A percentile compares a stretch with the other conserved stretches of the same genome.
Evolutionary conservation across 2,329 filamentous ascomycete species (phyloP).

Genomic region (Aspergillus alliaceus): DNA sequence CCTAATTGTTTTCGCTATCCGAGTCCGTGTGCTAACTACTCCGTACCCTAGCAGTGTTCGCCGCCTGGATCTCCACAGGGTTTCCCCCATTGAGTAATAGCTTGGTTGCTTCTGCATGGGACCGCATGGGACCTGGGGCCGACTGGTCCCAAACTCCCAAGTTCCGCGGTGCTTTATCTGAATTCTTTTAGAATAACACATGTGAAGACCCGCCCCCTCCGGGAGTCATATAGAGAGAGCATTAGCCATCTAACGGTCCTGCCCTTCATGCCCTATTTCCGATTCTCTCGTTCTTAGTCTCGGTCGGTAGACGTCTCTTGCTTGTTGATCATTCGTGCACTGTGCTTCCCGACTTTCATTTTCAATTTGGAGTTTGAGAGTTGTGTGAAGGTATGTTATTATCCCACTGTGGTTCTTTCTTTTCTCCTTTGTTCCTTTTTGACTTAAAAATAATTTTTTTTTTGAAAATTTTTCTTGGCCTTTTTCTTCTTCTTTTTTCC

Average conservation of each 20-base stretch:
- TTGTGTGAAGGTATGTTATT: background rate
- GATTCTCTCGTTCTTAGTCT: background rate
- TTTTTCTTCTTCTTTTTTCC: background rate
- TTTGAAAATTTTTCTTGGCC: background rate
- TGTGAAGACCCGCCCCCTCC: constrained; percentile 11
- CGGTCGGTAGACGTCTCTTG: background rate
- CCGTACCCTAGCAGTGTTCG: background rate
- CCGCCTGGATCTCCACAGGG: background rate
- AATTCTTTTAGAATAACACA: constrained; percentile 1
- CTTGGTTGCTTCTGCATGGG: constrained; percentile 2
- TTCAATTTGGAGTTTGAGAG: background rate
- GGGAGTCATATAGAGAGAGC: constrained; percentile 8
- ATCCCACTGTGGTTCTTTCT: background rate
- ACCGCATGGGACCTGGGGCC: background rate
- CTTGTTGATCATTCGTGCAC: background rate
- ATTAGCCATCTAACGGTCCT: background rate
- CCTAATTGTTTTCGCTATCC: background rate
- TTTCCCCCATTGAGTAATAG: constrained; percentile 5
- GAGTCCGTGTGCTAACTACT: background rate
- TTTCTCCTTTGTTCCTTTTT: background rate
- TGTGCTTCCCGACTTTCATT: background rate
- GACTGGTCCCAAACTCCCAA: constrained; percentile 2
- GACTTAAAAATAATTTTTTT: too few relatives aligned
- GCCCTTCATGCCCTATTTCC: background rate
- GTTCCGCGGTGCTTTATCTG: constrained; percentile 11